Base-by-base conservation (phyloP, 371 early-diverging fungal genomes). In the Basidiobolus meristosporus region DNA sequence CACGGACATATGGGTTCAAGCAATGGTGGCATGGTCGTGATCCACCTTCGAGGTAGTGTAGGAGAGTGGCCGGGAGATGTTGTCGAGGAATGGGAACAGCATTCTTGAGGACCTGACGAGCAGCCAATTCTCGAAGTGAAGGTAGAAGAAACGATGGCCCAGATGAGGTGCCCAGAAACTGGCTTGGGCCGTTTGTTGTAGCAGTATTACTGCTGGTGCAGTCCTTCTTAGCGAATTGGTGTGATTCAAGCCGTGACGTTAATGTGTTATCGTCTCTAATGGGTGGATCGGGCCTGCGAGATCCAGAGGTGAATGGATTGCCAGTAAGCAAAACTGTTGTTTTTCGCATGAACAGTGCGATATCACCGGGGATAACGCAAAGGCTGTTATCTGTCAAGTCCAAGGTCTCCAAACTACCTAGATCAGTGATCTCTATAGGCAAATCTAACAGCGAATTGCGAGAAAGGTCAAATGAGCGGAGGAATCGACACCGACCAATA, bases 311-410 rank as follows among this genome's bases (percentile, higher is more conserved):
- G 41, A 74, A 50, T 1, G 75, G 75, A 34, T 74, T 74, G 7
- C 70, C 72, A 9, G 69, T 70, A 28, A 74, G 60, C 28, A 71
- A 43, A 10, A 74, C 44, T 0, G 68, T 65, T 0, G 68, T 62
- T 12, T 55, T 57, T 32, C 47, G 45, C 69, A 73, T 7, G 32
- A 59, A 62, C 30, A 67, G 63, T 5, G 67, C 48, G 6, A 73
- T 62, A 37, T 70, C 71, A 2, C 60, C 63, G 19, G 76, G 75
- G 41, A 75, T 58, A 33, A 70, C 63, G 36, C 73, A 74, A 1
- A 78, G 32, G 1, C 63, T 31, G 44, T 78, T 78, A 38, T 63
- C 66, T 29, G 63, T 63, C 21, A 78, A 42, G 48, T 78, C 76
- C 12, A 75, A 56, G 2, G 68, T 48, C 30, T 72, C 66, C 3